Evolutionary conservation across 345 rosid species (phyloP).

Genomic region (Pelargonium nanum): DNA sequence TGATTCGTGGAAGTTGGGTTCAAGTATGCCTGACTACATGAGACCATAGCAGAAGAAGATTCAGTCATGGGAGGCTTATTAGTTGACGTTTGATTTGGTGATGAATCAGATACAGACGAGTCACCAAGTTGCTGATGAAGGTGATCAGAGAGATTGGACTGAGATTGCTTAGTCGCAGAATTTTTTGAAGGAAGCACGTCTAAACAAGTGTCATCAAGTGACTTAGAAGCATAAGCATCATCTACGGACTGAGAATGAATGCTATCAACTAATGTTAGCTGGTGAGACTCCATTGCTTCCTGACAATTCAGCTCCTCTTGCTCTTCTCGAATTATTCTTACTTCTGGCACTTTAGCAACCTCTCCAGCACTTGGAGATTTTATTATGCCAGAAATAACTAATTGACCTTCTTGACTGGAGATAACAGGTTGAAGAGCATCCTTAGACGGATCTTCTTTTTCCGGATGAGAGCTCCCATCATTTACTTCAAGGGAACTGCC

Average conservation of each 20-base stretch:
- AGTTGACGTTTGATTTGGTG: slow-evolving; percentile 16
- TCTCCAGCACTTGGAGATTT: slow-evolving; percentile 8
- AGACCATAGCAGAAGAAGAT: slow-evolving; percentile 7
- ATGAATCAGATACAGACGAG: slow-evolving; percentile 23
- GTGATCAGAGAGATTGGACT: slow-evolving; percentile 7
- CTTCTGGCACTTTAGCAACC: slow-evolving; percentile 5
- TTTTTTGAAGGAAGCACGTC: slow-evolving; percentile 6
- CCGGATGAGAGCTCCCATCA: slow-evolving; percentile 6
- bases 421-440: slow-evolving; percentile 2
- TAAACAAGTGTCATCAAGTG: slow-evolving; percentile 13
- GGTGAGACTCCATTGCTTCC: slow-evolving; percentile 12
- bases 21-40: background rate
- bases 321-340: slow-evolving; percentile 13
- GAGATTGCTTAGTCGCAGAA: slow-evolving; percentile 15
- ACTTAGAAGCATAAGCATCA: slow-evolving; percentile 10
- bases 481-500: slow-evolving; percentile 11
- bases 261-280: slow-evolving; percentile 8
- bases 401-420: slow-evolving; percentile 4
- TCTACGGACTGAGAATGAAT: slow-evolving; percentile 5
- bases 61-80: slow-evolving; percentile 11
- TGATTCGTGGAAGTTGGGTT: background rate
- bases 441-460: slow-evolving; percentile 15
- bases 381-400: slow-evolving; percentile 9
- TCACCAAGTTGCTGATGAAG: slow-evolving; percentile 20
- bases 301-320: slow-evolving; percentile 7